Percentiles rank a stretch among this genome's conserved stretches.
These are phyloP conservation scores for Gymnopilus dilepis DNA, from an alignment of 768 basidiomycete species.

Conservation along the genomic window DNA sequence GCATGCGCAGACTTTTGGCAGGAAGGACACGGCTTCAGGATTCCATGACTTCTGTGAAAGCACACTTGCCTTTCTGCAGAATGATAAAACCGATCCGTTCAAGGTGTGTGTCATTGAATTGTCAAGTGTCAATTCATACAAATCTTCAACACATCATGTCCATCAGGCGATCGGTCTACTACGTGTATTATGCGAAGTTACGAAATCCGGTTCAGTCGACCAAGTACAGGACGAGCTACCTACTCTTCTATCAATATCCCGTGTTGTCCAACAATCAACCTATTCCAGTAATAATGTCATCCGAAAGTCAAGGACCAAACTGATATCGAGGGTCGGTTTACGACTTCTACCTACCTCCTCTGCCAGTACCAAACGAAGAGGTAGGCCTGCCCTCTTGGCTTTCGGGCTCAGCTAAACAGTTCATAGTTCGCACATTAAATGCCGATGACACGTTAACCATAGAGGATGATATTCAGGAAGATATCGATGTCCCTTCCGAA, in stretches of 20 bases:
- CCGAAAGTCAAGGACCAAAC: constrained; percentile 71
- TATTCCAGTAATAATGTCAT: constrained; percentile 66
- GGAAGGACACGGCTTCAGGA: constrained; percentile 60
- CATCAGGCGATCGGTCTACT: constrained; percentile 69
- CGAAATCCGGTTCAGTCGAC: constrained; percentile 64
- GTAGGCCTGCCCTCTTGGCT: constrained; percentile 16
- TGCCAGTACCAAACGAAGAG: constrained; percentile 41
- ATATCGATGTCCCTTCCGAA: constrained; percentile 74
- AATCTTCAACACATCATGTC: constrained; percentile 1
- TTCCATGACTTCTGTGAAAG: constrained; percentile 60
- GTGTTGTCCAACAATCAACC: constrained; percentile 44
- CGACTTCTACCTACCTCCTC: constrained; percentile 60
- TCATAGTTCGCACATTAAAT: constrained; percentile 38
- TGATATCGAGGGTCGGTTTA: constrained; percentile 67
- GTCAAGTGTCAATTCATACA: background rate
- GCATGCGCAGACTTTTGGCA: constrained; percentile 28
- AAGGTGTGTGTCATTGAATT: constrained; percentile 43
- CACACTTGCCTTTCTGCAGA: constrained; percentile 43
- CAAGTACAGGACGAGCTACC: constrained; percentile 51
- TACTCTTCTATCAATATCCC: constrained; percentile 50
- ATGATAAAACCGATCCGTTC: constrained; percentile 48
- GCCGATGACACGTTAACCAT: constrained; percentile 26
- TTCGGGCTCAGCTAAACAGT: background rate
- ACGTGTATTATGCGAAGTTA: constrained; percentile 71
- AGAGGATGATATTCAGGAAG: constrained; percentile 17